These are phyloP conservation scores for Fusarium pseudograminearum DNA, from an alignment of 2,329 filamentous ascomycete species.

Conservation along the genomic window DNA sequence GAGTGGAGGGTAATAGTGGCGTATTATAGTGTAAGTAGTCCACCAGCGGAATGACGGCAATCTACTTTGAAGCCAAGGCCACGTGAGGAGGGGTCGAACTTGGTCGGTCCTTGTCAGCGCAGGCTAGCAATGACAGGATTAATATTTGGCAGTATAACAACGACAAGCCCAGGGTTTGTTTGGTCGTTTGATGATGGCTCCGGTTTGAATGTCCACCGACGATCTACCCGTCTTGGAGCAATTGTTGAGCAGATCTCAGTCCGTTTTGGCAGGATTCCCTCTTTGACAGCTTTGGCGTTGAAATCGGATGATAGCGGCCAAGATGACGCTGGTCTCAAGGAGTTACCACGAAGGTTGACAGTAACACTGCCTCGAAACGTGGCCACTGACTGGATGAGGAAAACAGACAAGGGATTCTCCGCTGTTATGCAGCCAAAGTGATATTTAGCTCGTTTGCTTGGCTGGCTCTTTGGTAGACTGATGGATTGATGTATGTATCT, in stretches of 20 bases:
- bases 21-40: conserved; percentile 25
- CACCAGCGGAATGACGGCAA: conserved; percentile 43
- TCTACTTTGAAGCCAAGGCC: conserved; percentile 36
- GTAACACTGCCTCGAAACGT: conserved; percentile 6
- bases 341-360: conserved; percentile 6
- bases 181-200: conserved; percentile 19
- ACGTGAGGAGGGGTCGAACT: conserved; percentile 48
- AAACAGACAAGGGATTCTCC: conserved; percentile 5
- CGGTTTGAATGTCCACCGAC: conserved; percentile 12
- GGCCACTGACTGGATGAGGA: neutral
- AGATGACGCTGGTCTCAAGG: conserved; percentile 31
- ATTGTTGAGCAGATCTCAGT: conserved; percentile 3
- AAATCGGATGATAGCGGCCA: conserved; percentile 24
- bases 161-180: conserved; percentile 16
- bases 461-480: conserved; percentile 5
- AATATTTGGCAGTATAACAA: conserved; percentile 13
- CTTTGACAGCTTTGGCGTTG: conserved; percentile 11
- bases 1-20: conserved; percentile 28
- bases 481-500: neutral
- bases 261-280: conserved; percentile 4
- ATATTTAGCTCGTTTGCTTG: conserved; percentile 3
- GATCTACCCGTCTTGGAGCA: neutral
- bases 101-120: conserved; percentile 41
- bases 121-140: conserved; percentile 21
- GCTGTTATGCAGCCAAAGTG: conserved; percentile 6